These are phyloP conservation scores for Tulasnella sp. DNA, from an alignment of 768 basidiomycete genomes.

Conservation along the genomic window DNA sequence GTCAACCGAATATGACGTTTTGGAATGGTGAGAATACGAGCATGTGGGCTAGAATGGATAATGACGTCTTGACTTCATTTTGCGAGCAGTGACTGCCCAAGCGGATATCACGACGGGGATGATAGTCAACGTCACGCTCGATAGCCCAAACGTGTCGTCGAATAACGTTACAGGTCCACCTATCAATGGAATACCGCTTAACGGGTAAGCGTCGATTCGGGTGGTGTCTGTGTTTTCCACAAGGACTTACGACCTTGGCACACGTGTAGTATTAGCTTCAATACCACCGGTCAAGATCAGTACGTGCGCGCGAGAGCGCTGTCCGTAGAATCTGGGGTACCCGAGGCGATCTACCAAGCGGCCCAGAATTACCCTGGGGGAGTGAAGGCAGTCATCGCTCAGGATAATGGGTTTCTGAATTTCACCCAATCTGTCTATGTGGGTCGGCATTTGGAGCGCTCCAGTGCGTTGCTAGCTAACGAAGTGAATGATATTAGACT, in stretches of 20 bases:
- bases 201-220: conserved; percentile 34
- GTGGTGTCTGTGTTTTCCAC: background rate
- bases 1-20: too few species aligned
- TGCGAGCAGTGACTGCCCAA: conserved; percentile 13
- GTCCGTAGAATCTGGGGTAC: conserved; percentile 40
- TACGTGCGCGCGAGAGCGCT: conserved; percentile 42
- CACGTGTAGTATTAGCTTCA: conserved; percentile 8
- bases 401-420: conserved; percentile 40
- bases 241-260: background rate
- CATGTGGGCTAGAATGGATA: conserved; percentile 17
- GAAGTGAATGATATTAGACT: conserved; percentile 30
- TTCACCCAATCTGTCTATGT: conserved; percentile 43
- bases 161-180: conserved; percentile 44
- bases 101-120: conserved; percentile 35
- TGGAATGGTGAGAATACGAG: too few species aligned
- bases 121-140: conserved; percentile 30
- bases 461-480: background rate
- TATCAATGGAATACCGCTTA: conserved; percentile 39
- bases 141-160: conserved; percentile 25
- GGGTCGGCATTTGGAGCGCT: conserved; percentile 21
- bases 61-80: too few species aligned
- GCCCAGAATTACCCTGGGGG: conserved; percentile 28
- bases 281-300: conserved; percentile 22
- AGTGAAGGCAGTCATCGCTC: conserved; percentile 35
- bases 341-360: conserved; percentile 46